phyloP scores from a whole-genome alignment of 164 flowering plant species.

The Aristolochia contorta region DNA sequence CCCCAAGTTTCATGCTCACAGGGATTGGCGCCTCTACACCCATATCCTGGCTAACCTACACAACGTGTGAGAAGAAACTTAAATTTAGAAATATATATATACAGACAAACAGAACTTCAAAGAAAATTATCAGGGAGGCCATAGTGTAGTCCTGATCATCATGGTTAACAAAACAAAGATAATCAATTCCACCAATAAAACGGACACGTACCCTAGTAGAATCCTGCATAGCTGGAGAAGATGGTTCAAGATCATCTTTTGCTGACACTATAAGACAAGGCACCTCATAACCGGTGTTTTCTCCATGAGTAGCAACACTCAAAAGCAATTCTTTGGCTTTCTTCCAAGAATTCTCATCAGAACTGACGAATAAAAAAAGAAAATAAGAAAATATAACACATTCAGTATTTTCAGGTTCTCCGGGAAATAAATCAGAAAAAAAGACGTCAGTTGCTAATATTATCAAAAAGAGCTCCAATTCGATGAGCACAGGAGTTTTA shows the following conservation, averaged over 20 bases:
- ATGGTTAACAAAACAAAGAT: too few relatives aligned
- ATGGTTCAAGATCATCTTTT: conserved; percentile 82
- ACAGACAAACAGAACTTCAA: not conserved
- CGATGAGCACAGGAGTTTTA: too few relatives aligned
- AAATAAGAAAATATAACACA: not conserved
- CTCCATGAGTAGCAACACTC: conserved; percentile 83
- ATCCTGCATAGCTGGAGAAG: conserved; percentile 57
- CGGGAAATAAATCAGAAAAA: too few relatives aligned
- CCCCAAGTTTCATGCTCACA: conserved; percentile 71
- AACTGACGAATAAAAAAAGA: conserved; percentile 28
- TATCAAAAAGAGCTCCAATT: too few relatives aligned
- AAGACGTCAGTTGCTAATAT: too few relatives aligned
- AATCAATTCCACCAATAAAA: not conserved
- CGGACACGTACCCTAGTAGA: conserved; percentile 48
- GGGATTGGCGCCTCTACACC: conserved; percentile 94
- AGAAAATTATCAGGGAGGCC: not conserved
- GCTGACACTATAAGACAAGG: conserved; percentile 93
- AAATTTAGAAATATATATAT: not conserved
- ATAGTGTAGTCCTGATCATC: too few relatives aligned
- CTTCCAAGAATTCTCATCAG: conserved; percentile 73
- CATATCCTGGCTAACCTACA: conserved; percentile 88
- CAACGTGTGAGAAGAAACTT: not conserved
- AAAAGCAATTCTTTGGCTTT: conserved; percentile 69
- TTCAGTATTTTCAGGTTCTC: not conserved
- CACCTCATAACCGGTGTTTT: conserved; percentile 69